These are phyloP conservation scores for Phaseolus coccineus DNA, from an alignment of 331 rosid genomes.

Conservation along the genomic window DNA sequence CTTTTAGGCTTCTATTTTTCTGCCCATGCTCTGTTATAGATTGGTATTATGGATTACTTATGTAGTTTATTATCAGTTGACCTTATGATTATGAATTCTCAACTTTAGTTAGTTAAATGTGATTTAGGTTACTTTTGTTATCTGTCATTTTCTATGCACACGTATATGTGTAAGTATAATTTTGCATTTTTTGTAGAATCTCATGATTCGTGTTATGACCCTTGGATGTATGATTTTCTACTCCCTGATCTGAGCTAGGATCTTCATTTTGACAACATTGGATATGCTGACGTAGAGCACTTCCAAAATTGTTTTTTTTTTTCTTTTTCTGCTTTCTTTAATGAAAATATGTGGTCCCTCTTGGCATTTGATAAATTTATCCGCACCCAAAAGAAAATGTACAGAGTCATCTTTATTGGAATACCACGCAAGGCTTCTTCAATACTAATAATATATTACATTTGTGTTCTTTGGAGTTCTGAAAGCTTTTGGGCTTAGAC, in stretches of 20 bases:
- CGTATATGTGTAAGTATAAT: background rate
- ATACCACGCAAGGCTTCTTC: background rate
- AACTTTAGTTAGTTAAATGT: background rate
- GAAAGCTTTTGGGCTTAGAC: conserved; percentile 23
- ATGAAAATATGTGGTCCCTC: conserved; percentile 2
- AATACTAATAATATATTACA: background rate
- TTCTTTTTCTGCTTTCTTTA: background rate
- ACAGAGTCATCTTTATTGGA: conserved; percentile 11
- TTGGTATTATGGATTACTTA: background rate
- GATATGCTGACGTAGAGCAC: background rate
- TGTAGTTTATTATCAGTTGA: background rate
- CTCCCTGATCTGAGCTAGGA: background rate
- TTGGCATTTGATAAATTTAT: conserved; percentile 24
- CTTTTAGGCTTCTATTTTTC: background rate
- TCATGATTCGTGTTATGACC: background rate
- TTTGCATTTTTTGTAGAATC: background rate
- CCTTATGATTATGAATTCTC: background rate
- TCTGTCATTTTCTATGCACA: background rate
- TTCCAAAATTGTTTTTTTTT: background rate
- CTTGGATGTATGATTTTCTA: background rate
- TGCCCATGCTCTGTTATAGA: background rate
- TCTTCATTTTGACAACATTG: background rate
- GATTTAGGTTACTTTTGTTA: background rate
- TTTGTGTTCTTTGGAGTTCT: conserved; percentile 13
- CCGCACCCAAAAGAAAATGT: background rate